Base-by-base conservation (phyloP, 23 red algal genomes). In the Agarophyton chilense region DNA sequence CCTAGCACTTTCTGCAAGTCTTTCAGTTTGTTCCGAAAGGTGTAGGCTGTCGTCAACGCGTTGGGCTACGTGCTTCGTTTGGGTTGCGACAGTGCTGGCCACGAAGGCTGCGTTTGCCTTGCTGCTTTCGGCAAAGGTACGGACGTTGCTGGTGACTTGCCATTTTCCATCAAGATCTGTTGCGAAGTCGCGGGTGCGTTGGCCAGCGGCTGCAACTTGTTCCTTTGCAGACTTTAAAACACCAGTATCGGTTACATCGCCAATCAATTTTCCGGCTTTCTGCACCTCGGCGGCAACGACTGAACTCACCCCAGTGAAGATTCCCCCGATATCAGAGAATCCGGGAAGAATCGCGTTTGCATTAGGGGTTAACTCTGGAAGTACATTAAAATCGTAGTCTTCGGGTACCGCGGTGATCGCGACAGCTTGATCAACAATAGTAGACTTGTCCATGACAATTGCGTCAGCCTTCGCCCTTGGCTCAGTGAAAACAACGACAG, bases 381-480 rank as follows among this genome's bases (percentile, higher is more conserved):
- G 66, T 60, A 22, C 45, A 36, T 68, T 72, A 25, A 91, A 82
- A 62, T 81, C 63, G 29, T 49, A 91, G 32, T 56, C 76, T n/a
- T 64, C 31, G 8, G 88, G 88, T 16, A 91, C 88, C 16, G 43
- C 45, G 16, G 88, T 51, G 34, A 91, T 91, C 28, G 74, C 41
- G 18, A 91, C 88, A 24, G 77, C 47, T 32, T 70, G 60, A 74
- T 91, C 88, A 32, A 91, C 76, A 74, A 91, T 91, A 28, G 88
- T 79, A 45, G 88, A 91, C 1, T 81, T 58, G 64, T 91, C 76
- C 88, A 91, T 91, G 44, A 91, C 76, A 58, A 91, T 74, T 40
- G 88, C 88, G 33, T 81, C 67, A 1, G 43, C 55, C 24, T 58
- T 57, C 38, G 70, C 75, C 47, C 60, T 60, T 32, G 77, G 33